These are phyloP conservation scores for Massariosphaeria phaeospora DNA, from an alignment of 495 filamentous ascomycete species.

Conservation along the genomic window DNA sequence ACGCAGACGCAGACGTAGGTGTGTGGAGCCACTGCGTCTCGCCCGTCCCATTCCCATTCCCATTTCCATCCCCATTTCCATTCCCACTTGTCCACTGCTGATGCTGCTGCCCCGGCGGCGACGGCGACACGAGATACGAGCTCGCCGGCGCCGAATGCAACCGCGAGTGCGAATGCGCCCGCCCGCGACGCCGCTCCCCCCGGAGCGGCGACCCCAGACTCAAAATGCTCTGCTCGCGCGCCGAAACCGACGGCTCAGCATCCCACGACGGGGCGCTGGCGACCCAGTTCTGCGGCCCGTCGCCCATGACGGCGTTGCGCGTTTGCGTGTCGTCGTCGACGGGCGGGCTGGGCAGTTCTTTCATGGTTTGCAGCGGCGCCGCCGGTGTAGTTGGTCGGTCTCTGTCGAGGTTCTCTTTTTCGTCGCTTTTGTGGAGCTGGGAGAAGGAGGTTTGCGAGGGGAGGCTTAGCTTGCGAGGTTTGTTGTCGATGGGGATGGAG, in stretches of 20 bases:
- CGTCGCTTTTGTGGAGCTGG: background rate
- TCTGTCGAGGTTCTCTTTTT: conserved; percentile 7
- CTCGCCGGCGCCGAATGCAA: background rate
- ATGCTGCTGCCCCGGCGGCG: conserved; percentile 1
- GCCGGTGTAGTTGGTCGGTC: background rate
- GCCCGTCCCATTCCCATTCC: too few species aligned
- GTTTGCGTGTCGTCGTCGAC: background rate
- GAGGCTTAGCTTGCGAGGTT: conserved; percentile 19
- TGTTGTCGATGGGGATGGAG: conserved; percentile 17
- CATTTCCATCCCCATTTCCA: too few species aligned
- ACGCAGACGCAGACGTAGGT: too few species aligned
- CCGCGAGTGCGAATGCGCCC: background rate
- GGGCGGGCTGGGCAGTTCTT: conserved; percentile 25
- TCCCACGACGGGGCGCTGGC: too few species aligned
- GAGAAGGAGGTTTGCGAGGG: conserved; percentile 5
- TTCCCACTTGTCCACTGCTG: too few species aligned
- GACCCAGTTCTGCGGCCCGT: too few species aligned
- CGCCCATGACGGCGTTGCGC: background rate
- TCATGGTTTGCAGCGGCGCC: conserved; percentile 13
- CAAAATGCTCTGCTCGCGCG: too few species aligned
- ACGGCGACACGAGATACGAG: background rate
- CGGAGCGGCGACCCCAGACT: too few species aligned
- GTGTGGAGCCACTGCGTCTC: too few species aligned
- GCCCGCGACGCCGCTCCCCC: too few species aligned
- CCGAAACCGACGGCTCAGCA: too few species aligned